Percentiles rank a stretch among this genome's conserved stretches.
These are phyloP conservation scores for Chaetomium sp. DNA, from an alignment of 2,329 filamentous ascomycete genomes.

Conservation along the genomic window DNA sequence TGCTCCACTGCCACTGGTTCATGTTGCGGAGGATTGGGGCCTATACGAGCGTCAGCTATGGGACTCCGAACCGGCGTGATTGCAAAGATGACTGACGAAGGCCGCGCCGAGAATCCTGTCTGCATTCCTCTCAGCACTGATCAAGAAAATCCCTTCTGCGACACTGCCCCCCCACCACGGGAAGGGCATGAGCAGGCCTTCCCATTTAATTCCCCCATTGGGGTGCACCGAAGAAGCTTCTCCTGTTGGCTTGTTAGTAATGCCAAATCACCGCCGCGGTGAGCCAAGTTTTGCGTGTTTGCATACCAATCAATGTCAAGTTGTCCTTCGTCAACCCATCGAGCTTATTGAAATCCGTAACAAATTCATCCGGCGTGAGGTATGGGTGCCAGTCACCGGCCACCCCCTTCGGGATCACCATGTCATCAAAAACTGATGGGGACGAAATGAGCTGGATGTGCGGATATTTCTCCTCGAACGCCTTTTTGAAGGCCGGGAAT, in stretches of 20 bases:
- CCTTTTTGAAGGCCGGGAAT: constrained; percentile 61
- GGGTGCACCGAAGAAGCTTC: constrained; percentile 48
- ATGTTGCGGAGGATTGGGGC: constrained; percentile 53
- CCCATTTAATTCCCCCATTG: constrained; percentile 54
- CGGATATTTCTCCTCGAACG: constrained; percentile 46
- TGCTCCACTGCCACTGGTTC: constrained; percentile 54
- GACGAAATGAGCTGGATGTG: constrained; percentile 36
- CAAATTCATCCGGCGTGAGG: constrained; percentile 51
- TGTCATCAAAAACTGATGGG: constrained; percentile 40
- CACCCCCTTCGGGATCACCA: constrained; percentile 30
- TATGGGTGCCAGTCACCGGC: constrained; percentile 43
- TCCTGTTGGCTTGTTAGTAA: background rate
- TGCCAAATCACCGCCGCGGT: no score
- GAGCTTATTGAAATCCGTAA: constrained; percentile 45
- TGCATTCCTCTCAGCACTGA: constrained; percentile 66
- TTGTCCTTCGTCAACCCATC: no score
- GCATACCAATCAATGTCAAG: no score
- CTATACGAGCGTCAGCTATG: constrained; percentile 24
- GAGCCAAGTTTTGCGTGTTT: no score
- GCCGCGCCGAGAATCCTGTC: constrained; percentile 54
- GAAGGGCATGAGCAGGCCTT: constrained; percentile 49
- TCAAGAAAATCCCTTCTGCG: constrained; percentile 63
- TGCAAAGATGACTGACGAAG: no score
- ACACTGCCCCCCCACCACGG: constrained; percentile 63
- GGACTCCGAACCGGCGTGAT: no score